Conservation (phyloP, 306 rosid species). For the Vigna mungo region DNA sequence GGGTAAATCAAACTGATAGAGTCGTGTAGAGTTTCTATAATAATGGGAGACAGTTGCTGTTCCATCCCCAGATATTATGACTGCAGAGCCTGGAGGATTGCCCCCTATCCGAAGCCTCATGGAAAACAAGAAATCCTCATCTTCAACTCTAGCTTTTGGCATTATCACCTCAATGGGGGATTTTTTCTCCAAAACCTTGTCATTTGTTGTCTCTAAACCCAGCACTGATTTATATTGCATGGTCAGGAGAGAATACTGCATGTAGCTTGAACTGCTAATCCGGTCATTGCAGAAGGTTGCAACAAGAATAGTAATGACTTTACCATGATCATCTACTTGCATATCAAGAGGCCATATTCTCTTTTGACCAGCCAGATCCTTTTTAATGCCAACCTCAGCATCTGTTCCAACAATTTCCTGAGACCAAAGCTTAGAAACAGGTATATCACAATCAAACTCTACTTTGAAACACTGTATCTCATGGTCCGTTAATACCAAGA, state of each 20-base stretch:
- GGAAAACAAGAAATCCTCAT: constrained; percentile 82
- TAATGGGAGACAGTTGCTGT: constrained; percentile 93
- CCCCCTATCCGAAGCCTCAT: constrained; percentile 95
- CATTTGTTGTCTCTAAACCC: constrained; percentile 51
- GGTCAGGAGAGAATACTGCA: constrained; percentile 88
- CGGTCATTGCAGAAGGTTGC: constrained; percentile 91
- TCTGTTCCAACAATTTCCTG: constrained; percentile 88
- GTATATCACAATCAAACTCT: constrained; percentile 60
- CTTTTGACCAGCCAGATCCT: constrained; percentile 97
- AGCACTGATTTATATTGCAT: constrained; percentile 85
- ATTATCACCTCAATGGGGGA: constrained; percentile 90
- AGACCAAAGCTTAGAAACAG: constrained; percentile 81
- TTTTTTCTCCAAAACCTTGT: constrained; percentile 82
- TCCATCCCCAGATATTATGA: constrained; percentile 93
- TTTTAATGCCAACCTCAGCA: constrained; percentile 82
- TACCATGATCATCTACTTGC: constrained; percentile 77
- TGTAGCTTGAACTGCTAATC: constrained; percentile 88
- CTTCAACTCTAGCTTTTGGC: constrained; percentile 94
- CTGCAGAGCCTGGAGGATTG: constrained; percentile 83
- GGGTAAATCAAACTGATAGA: constrained; percentile 95
- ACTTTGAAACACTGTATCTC: constrained; percentile 77
- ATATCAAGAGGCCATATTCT: constrained; percentile 91
- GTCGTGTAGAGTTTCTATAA: constrained; percentile 68
- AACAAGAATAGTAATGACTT: constrained; percentile 81
- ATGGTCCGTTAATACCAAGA: constrained; percentile 78